phyloP scores from a whole-genome alignment of 345 rosid genomes.

The Linum usitatissimum region DNA sequence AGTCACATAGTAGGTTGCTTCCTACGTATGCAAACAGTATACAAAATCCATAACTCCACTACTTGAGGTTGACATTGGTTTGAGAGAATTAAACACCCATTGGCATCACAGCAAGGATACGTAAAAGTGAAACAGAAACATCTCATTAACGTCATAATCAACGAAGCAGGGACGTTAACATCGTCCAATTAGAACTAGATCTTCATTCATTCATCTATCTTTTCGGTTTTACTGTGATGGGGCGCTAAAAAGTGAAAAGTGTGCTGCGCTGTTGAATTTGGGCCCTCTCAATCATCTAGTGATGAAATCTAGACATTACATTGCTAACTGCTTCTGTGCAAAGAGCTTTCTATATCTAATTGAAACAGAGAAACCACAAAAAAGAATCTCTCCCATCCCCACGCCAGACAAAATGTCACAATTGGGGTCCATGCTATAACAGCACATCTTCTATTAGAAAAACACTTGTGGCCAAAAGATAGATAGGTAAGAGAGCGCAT shows the following conservation, averaged over 20 bases:
- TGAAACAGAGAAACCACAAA: background rate
- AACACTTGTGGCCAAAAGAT: background rate
- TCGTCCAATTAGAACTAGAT: background rate
- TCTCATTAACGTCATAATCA: background rate
- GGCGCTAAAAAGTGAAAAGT: slow-evolving; percentile 1
- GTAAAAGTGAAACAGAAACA: too few species aligned
- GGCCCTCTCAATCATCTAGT: slow-evolving; percentile 13
- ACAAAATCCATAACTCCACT: background rate
- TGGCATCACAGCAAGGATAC: background rate
- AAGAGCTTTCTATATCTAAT: background rate
- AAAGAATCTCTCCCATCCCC: background rate
- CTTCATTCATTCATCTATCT: background rate
- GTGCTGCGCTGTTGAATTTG: slow-evolving; percentile 4
- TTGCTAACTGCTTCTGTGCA: slow-evolving; percentile 1
- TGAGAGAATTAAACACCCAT: background rate
- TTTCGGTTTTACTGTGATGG: slow-evolving; percentile 1
- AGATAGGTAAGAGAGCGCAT: background rate
- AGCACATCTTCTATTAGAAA: slow-evolving; percentile 11
- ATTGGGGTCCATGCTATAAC: slow-evolving; percentile 13
- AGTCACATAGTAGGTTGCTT: too few species aligned
- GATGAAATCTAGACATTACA: slow-evolving; percentile 5
- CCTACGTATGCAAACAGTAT: too few species aligned
- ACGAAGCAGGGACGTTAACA: background rate
- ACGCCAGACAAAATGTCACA: slow-evolving; percentile 15
- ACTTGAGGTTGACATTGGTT: background rate